These are phyloP conservation scores for Hyphopichia fennica DNA, from an alignment of 1,139 yeast species.

Conservation along the genomic window DNA sequence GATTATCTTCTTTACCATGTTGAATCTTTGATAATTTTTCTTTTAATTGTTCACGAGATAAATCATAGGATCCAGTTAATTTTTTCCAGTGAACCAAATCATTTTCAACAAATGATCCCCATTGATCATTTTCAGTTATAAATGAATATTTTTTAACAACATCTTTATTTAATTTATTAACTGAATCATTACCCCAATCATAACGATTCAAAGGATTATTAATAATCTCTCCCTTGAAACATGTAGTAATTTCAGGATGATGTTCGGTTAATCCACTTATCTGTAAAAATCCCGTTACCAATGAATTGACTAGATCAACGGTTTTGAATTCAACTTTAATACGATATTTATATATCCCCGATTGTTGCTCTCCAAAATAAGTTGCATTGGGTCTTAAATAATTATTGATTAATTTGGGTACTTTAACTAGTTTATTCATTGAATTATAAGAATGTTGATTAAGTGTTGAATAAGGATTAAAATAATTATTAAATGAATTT, in stretches of 20 bases:
- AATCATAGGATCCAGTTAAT: conserved; percentile 48
- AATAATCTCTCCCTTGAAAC: conserved; percentile 83
- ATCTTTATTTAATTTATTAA: conserved; percentile 11
- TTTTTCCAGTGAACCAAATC: conserved; percentile 88
- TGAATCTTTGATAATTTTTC: conserved; percentile 31
- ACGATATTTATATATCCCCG: conserved; percentile 66
- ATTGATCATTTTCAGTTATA: conserved; percentile 40
- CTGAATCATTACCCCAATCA: conserved; percentile 13
- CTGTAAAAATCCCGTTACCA: conserved; percentile 73
- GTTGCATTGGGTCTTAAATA: conserved; percentile 63
- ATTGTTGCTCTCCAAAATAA: conserved; percentile 71
- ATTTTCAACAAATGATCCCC: conserved; percentile 67
- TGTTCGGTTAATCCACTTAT: conserved; percentile 78
- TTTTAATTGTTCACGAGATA: conserved; percentile 25
- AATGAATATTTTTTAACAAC: conserved; percentile 31
- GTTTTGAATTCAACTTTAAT: conserved; percentile 71
- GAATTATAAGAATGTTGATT: neutral
- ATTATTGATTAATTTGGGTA: conserved; percentile 25
- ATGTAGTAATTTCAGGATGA: conserved; percentile 79
- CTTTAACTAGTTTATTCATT: neutral
- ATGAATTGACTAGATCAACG: conserved; percentile 62
- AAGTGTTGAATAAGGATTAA: neutral
- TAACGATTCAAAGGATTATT: conserved; percentile 47
- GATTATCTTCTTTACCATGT: conserved; percentile 27
- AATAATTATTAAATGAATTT: neutral